These are phyloP conservation scores for Solanum chmielewskii DNA, from an alignment of 257 asterid genomes.

Conservation along the genomic window DNA sequence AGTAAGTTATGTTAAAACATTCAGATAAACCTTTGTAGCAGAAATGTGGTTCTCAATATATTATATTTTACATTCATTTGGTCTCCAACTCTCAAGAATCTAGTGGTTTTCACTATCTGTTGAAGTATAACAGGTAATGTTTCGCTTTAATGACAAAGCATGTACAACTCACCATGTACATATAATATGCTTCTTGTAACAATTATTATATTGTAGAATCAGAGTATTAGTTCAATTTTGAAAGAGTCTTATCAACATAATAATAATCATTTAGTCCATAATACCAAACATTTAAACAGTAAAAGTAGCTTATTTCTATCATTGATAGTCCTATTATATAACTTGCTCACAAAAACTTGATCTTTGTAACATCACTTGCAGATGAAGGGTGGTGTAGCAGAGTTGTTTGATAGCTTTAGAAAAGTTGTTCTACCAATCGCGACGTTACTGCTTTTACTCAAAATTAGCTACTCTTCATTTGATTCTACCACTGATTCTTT, in stretches of 20 bases:
- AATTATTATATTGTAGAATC: neutral
- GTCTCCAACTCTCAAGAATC: neutral
- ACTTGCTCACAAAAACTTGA: neutral
- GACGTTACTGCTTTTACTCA: neutral
- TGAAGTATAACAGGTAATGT: neutral
- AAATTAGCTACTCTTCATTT: neutral
- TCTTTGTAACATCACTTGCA: neutral
- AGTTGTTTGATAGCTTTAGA: neutral
- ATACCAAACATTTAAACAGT: neutral
- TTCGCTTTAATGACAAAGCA: neutral
- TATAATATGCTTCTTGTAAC: neutral
- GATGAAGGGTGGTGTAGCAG: constrained; percentile 4
- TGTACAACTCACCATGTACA: neutral
- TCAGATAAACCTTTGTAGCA: neutral
- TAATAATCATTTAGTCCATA: neutral
- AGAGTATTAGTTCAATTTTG: neutral
- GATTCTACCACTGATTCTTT: neutral
- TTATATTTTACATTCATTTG: neutral
- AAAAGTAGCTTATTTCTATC: neutral
- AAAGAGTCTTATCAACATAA: neutral
- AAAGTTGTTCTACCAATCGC: constrained; percentile 1
- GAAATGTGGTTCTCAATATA: neutral
- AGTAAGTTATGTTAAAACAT: neutral
- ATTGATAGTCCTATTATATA: neutral
- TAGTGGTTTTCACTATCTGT: neutral